A percentile compares a stretch with the other conserved stretches of the same genome.
Evolutionary conservation across 306 rosid genomes (phyloP).

Genomic region (Vachellia collinsii): DNA sequence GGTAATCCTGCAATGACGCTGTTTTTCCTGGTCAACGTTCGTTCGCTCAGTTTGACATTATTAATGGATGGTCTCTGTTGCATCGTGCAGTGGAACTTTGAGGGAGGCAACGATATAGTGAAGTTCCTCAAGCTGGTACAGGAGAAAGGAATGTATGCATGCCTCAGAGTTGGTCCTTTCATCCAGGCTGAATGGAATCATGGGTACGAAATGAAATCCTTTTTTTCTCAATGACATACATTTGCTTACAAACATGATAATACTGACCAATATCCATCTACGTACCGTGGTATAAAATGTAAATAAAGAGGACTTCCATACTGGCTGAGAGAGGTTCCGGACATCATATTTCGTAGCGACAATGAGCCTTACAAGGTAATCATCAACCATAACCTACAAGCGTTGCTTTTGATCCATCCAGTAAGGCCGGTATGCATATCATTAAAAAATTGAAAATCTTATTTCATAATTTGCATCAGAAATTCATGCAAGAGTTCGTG

Average conservation of each 20-base stretch:
- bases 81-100: conserved; percentile 53
- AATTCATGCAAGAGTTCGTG: conserved; percentile 64
- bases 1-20: conserved; percentile 41
- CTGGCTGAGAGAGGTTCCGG: conserved; percentile 84
- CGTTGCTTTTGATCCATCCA: background rate
- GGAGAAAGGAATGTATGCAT: conserved; percentile 60
- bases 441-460: background rate
- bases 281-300: background rate
- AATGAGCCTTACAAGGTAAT: conserved; percentile 74
- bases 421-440: background rate
- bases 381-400: background rate
- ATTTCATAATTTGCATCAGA: conserved; percentile 38
- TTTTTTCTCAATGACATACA: background rate
- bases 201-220: conserved; percentile 47
- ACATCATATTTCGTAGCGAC: conserved; percentile 66
- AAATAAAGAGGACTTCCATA: conserved; percentile 81
- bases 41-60: background rate
- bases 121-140: conserved; percentile 63
- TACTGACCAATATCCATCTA: background rate
- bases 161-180: conserved; percentile 87
- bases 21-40: background rate
- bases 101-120: conserved; percentile 71
- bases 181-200: conserved; percentile 99
- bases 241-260: background rate
- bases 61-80: background rate